Evolutionary conservation across 2,329 filamentous ascomycete genomes (phyloP).

Genomic region (Fusarium domesticum): DNA sequence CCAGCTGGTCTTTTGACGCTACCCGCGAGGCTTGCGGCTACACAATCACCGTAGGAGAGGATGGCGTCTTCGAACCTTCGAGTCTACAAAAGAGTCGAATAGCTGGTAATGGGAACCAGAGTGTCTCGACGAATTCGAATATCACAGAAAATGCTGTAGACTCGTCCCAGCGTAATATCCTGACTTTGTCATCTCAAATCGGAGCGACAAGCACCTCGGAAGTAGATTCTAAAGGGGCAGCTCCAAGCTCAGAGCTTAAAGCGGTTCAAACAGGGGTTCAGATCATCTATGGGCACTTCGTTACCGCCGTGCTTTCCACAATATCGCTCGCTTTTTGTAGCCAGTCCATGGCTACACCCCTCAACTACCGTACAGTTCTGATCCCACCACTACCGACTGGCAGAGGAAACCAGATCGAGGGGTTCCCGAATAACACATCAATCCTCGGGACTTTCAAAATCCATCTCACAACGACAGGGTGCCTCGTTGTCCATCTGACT

Average conservation of each 20-base stretch:
- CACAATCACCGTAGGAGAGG: constrained; percentile 44
- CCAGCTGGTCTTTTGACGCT: constrained; percentile 32
- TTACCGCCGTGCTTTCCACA: constrained; percentile 51
- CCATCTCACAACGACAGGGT: constrained; percentile 55
- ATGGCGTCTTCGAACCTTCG: constrained; percentile 50
- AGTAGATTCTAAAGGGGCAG: constrained; percentile 26
- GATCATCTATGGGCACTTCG: constrained; percentile 53
- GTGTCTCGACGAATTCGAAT: constrained; percentile 47
- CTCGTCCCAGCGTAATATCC: constrained; percentile 26
- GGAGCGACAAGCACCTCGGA: constrained; percentile 21
- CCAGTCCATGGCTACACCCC: constrained; percentile 47
- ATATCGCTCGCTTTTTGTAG: constrained; percentile 49
- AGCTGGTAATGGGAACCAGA: constrained; percentile 38
- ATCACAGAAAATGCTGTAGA: constrained; percentile 43
- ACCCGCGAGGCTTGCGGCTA: constrained; percentile 45
- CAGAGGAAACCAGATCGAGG: constrained; percentile 15
- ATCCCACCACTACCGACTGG: constrained; percentile 34
- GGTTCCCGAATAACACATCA: constrained; percentile 19
- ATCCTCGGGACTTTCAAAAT: constrained; percentile 51
- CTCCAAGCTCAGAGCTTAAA: constrained; percentile 30
- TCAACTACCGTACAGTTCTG: constrained; percentile 53
- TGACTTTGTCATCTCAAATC: constrained; percentile 20
- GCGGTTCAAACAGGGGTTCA: constrained; percentile 32
- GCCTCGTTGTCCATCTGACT: constrained; percentile 49
- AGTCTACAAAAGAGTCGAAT: constrained; percentile 46